These are phyloP conservation scores for Quillaja saponaria DNA, from an alignment of 306 rosid species.

Conservation along the genomic window DNA sequence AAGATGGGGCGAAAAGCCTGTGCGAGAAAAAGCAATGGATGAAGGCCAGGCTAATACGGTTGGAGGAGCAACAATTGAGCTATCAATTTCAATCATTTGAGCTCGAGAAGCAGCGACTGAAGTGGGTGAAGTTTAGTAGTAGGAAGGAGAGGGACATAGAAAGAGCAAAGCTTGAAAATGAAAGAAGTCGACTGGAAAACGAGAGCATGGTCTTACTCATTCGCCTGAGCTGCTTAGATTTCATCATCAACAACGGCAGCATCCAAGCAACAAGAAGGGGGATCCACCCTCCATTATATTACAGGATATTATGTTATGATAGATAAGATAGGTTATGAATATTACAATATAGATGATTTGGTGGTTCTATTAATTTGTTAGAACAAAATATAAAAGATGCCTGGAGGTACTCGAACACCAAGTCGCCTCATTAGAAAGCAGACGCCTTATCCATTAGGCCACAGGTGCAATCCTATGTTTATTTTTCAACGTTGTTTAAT, in stretches of 20 bases:
- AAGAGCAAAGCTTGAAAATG: constrained; percentile 70
- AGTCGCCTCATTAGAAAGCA: constrained; percentile 56
- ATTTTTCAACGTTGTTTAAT: neutral
- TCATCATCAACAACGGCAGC: constrained; percentile 52
- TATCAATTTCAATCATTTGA: constrained; percentile 52
- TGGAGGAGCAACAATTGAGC: constrained; percentile 67
- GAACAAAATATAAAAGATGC: constrained; percentile 26
- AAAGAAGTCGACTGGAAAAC: constrained; percentile 54
- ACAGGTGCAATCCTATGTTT: constrained; percentile 24
- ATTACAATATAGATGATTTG: constrained; percentile 9
- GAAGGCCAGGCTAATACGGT: constrained; percentile 44
- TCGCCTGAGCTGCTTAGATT: constrained; percentile 43
- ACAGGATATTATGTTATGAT: constrained; percentile 34
- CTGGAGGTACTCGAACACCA: constrained; percentile 53
- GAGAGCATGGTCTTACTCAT: constrained; percentile 75
- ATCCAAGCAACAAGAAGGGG: constrained; percentile 47
- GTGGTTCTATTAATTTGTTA: constrained; percentile 6
- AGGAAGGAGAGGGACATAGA: constrained; percentile 94
- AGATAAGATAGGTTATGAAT: neutral
- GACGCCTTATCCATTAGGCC: constrained; percentile 57
- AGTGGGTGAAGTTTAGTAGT: constrained; percentile 79
- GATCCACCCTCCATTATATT: constrained; percentile 43
- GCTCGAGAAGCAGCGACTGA: constrained; percentile 77
- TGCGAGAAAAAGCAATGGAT: constrained; percentile 88
- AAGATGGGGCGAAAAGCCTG: constrained; percentile 60